A percentile compares a stretch with the other conserved stretches of the same genome.
Evolutionary conservation across 441 rosid species (phyloP).

Genomic region (Mallotus japonicus): DNA sequence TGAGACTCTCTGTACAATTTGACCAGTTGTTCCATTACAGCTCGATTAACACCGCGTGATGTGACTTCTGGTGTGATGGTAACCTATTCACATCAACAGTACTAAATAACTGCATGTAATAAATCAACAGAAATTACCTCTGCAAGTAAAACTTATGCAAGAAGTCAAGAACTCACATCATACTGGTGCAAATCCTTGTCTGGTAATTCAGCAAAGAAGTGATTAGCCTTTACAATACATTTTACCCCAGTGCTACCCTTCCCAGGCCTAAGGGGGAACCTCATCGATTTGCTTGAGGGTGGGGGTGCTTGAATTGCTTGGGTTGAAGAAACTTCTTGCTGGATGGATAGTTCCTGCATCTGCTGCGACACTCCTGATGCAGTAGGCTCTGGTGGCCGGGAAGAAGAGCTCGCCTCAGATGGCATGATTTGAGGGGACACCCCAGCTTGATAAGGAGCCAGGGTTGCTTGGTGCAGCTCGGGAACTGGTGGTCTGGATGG

Average conservation of each 20-base stretch:
- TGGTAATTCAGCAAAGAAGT: conserved; percentile 86
- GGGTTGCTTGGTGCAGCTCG: conserved; percentile 98
- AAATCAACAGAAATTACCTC: neutral
- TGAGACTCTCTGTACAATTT: conserved; percentile 55
- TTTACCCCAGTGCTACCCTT: conserved; percentile 57
- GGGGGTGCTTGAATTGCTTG: conserved; percentile 59
- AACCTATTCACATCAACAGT: conserved; percentile 45
- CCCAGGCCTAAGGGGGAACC: conserved; percentile 90
- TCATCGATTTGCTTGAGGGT: conserved; percentile 68
- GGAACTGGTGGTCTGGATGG: conserved; percentile 60
- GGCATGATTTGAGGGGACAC: conserved; percentile 51
- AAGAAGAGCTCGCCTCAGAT: conserved; percentile 60
- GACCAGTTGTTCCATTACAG: conserved; percentile 76
- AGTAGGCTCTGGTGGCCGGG: conserved; percentile 41
- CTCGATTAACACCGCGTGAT: conserved; percentile 86
- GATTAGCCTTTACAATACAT: conserved; percentile 91
- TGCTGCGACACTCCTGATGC: conserved; percentile 30
- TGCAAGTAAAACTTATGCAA: neutral
- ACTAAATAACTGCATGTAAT: neutral
- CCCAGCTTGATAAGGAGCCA: conserved; percentile 52
- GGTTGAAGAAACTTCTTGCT: conserved; percentile 49
- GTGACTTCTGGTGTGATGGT: conserved; percentile 80
- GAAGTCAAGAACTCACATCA: conserved; percentile 68
- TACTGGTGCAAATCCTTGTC: conserved; percentile 96
- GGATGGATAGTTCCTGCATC: conserved; percentile 51